Evolutionary conservation across 1,139 yeast species (phyloP).

Genomic region (Citeromyces siamensis): DNA sequence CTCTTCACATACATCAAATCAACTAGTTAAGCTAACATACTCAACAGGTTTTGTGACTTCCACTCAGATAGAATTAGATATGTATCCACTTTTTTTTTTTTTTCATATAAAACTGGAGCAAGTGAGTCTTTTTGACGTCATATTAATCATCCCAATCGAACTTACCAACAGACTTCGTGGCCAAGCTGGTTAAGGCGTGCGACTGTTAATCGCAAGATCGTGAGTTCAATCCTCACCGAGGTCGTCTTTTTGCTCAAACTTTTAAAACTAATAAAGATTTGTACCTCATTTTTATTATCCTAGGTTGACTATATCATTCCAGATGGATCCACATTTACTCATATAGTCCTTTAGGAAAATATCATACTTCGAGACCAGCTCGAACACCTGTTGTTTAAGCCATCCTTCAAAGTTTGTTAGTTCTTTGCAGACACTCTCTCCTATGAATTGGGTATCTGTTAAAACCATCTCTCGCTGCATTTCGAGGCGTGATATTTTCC

Average conservation of each 20-base stretch:
- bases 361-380: slow-evolving; percentile 13
- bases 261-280: not conserved
- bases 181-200: slow-evolving; percentile 47
- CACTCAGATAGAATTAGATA: no score
- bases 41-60: no score
- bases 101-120: no score
- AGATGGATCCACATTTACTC: slow-evolving; percentile 13
- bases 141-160: not conserved
- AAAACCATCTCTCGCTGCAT: slow-evolving; percentile 36
- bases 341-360: slow-evolving; percentile 12
- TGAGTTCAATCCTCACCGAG: slow-evolving; percentile 34
- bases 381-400: slow-evolving; percentile 14
- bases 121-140: no score
- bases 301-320: slow-evolving; percentile 14
- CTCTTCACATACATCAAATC: no score
- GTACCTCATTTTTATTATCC: no score
- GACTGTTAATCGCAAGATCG: slow-evolving; percentile 39
- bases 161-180: slow-evolving; percentile 30
- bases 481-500: slow-evolving; percentile 30
- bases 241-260: slow-evolving; percentile 16
- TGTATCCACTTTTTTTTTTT: no score
- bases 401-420: slow-evolving; percentile 16
- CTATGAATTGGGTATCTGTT: slow-evolving; percentile 30
- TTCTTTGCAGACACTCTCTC: slow-evolving; percentile 22
- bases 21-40: no score